phyloP scores from a whole-genome alignment of 2,329 filamentous ascomycete genomes.

The Aspergillus viridinutans region DNA sequence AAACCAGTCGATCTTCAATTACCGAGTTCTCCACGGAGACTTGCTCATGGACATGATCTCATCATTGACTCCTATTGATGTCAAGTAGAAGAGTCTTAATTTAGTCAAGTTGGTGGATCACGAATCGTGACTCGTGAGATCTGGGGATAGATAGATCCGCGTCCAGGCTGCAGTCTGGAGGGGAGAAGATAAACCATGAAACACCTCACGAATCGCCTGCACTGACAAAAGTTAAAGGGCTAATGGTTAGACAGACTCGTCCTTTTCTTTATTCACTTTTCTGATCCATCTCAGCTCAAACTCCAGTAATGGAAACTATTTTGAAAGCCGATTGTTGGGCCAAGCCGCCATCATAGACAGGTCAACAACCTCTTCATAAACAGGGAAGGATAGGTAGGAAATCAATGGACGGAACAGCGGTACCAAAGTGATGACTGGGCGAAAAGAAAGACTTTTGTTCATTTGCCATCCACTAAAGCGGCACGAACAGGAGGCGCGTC shows the following conservation, averaged over 20 bases:
- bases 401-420: constrained; percentile 4
- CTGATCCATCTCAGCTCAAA: not conserved
- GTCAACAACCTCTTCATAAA: constrained; percentile 2
- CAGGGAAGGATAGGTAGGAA: constrained; percentile 10
- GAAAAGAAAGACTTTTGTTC: constrained; percentile 31
- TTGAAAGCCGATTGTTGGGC: not conserved
- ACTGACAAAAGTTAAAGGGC: no score
- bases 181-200: not conserved
- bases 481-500: constrained; percentile 26
- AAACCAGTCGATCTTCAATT: not conserved
- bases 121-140: constrained; percentile 12
- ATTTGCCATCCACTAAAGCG: constrained; percentile 32
- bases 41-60: not conserved
- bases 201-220: not conserved
- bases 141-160: constrained; percentile 12
- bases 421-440: constrained; percentile 6
- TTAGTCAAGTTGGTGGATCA: constrained; percentile 15
- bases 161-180: not conserved
- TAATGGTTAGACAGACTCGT: not conserved
- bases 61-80: not conserved
- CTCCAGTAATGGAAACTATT: not conserved
- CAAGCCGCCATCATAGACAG: not conserved
- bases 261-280: not conserved
- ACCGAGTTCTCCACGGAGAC: not conserved
- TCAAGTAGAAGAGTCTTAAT: not conserved